Evolutionary conservation across 176 grass and related monocot genomes (phyloP), one percentile per base, ranked within the genome.

Genomic region (Musa acuminata): DNA sequence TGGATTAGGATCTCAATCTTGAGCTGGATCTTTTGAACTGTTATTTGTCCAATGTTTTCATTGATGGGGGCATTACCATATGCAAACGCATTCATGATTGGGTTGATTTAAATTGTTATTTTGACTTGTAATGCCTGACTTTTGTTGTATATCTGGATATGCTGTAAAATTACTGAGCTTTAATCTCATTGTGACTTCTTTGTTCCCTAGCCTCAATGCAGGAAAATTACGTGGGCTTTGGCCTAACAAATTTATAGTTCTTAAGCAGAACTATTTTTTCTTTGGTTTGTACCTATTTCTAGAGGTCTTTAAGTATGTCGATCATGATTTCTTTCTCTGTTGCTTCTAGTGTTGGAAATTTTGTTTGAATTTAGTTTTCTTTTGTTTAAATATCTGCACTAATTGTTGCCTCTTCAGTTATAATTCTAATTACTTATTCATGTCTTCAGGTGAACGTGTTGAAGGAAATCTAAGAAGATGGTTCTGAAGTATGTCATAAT

Each of bases 401-500:
- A 12, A 5, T 9, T 26, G 23, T 65, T 65, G 35, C 10, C 11
- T 65, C 26, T 65, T 13, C 1, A 23, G 8, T 3, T 65, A 21
- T 65, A 43, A 27, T 26, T 29, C 13, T 21, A 23, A 22, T 26
- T 65, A 64, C 22, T 13, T 3, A 3, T 2, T n/a, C 17, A 26
- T 65, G 26, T 26, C 10, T 23, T 65, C 63, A 65, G 63, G 63
- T 11, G 57, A 65, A 65, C 22, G 23, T 29, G 21, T 12, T 29
- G 21, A 65, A 65, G 63, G 13, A 27, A n/a, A 65, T 13, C 13
- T 13, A 20, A 26, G 26, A 65, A 65, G 63, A 65, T 65, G 63
- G 63, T 65, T 65, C 22, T 65, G 9, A 65, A 65, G 63, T 65
- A 26, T 65, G 63, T 65, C 63, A 65, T 24, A 21, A 27, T 65